phyloP scores from a whole-genome alignment of 2,329 filamentous ascomycete species.

The Tolypocladium tundrense region DNA sequence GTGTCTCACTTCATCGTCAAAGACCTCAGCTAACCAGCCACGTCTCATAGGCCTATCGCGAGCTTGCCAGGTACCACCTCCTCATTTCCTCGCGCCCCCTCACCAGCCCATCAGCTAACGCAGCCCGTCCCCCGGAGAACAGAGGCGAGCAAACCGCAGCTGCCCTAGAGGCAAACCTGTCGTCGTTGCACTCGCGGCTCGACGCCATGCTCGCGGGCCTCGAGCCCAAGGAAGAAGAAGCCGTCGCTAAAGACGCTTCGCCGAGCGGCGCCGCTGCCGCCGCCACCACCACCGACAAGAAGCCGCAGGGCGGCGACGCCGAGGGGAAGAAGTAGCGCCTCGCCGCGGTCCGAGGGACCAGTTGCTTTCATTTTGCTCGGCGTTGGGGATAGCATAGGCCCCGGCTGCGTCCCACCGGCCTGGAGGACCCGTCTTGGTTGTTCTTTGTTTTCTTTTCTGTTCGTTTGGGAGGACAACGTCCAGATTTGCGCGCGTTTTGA shows the following conservation, averaged over 20 bases:
- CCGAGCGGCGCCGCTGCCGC: not conserved
- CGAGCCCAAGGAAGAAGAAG: conserved; percentile 16
- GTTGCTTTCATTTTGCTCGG: not conserved
- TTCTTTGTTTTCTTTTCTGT: not conserved
- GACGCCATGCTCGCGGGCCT: conserved; percentile 42
- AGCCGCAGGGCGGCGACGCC: not conserved
- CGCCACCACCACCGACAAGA: not conserved
- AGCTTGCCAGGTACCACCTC: conserved; percentile 8
- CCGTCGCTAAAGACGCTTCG: not conserved
- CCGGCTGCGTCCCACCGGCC: not conserved
- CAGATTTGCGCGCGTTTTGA: not conserved
- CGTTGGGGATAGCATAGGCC: not conserved
- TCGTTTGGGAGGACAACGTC: not conserved
- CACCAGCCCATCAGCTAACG: not conserved
- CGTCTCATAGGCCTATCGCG: conserved; percentile 7
- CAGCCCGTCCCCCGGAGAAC: not conserved
- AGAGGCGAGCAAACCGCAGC: conserved; percentile 46
- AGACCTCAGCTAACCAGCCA: not conserved
- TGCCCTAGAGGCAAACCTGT: conserved; percentile 41
- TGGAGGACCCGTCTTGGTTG: not conserved
- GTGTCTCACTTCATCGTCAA: not conserved
- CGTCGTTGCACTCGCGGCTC: conserved; percentile 42
- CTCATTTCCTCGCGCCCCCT: not conserved
- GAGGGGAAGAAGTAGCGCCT: not conserved
- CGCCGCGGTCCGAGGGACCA: too few relatives aligned